Percentiles rank a stretch among this genome's conserved stretches.
phyloP scores from a whole-genome alignment of 2,329 filamentous ascomycete genomes.

The Ascochyta pisi region DNA sequence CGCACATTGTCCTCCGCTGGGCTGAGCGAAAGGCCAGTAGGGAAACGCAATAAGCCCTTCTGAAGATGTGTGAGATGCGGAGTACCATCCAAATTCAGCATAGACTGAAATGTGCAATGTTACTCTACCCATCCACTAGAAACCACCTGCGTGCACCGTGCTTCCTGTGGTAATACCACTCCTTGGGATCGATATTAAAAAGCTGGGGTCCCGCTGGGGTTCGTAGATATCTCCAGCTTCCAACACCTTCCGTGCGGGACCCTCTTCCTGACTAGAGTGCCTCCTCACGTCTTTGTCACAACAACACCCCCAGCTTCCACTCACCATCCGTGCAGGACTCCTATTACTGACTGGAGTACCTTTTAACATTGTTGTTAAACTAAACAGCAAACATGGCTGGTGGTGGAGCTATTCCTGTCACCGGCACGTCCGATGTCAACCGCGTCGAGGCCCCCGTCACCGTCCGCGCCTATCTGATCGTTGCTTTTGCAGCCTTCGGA shows the following conservation, averaged over 20 bases:
- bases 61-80: conserved; percentile 42
- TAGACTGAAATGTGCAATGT: conserved; percentile 41
- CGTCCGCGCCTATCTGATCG: conserved; percentile 55
- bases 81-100: conserved; percentile 33
- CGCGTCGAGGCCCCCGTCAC: conserved; percentile 63
- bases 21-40: conserved; percentile 21
- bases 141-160: conserved; percentile 37
- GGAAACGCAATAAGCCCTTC: conserved; percentile 35
- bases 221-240: conserved; percentile 32
- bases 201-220: conserved; percentile 30
- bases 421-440: conserved; percentile 57
- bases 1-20: conserved; percentile 9
- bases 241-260: conserved; percentile 29
- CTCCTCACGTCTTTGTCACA: conserved; percentile 16
- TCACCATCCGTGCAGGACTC: too few relatives aligned
- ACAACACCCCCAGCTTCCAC: neutral
- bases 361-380: too few relatives aligned
- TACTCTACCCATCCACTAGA: conserved; percentile 42
- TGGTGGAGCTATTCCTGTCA: conserved; percentile 45
- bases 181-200: conserved; percentile 42
- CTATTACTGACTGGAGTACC: too few relatives aligned
- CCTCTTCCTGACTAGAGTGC: conserved; percentile 26
- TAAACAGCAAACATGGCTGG: conserved; percentile 45
- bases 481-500: conserved; percentile 58
- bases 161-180: conserved; percentile 39